Percentiles rank a stretch among this genome's conserved stretches.
Evolutionary conservation across 192 early-diverging fungal genomes (phyloP).

Genomic region (Mortierella hygrophila): DNA sequence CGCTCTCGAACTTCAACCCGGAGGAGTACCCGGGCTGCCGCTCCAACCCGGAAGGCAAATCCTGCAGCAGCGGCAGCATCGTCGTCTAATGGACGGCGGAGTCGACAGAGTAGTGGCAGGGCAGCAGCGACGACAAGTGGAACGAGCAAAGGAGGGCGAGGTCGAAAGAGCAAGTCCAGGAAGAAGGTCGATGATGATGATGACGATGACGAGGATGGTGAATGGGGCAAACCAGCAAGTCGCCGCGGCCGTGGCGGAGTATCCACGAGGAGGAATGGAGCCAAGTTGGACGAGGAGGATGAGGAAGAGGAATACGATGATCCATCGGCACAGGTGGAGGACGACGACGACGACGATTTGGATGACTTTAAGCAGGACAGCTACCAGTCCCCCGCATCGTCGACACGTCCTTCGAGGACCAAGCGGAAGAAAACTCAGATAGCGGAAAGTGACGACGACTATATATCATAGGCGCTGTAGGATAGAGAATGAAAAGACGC

Average conservation of each 20-base stretch:
- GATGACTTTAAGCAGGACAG: conserved; percentile 3
- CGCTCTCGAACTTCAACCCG: conserved; percentile 23
- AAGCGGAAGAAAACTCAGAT: conserved; percentile 47
- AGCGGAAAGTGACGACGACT: conserved; percentile 46
- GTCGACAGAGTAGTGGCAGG: conserved; percentile 10
- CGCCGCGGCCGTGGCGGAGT: conserved; percentile 12
- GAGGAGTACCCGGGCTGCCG: background rate
- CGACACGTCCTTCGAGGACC: conserved; percentile 20
- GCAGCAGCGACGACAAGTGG: background rate
- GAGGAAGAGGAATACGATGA: conserved; percentile 9
- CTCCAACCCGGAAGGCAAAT: conserved; percentile 14
- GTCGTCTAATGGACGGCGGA: conserved; percentile 17
- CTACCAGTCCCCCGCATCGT: background rate
- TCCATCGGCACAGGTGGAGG: background rate
- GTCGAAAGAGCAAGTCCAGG: conserved; percentile 16
- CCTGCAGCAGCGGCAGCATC: background rate
- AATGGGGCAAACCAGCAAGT: conserved; percentile 14
- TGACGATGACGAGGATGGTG: conserved; percentile 34
- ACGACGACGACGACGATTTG: conserved; percentile 9
- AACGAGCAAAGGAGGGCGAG: conserved; percentile 5
- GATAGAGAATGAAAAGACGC: background rate
- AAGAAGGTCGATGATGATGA: conserved; percentile 14
- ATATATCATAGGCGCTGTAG: conserved; percentile 12
- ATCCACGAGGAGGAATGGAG: conserved; percentile 15
- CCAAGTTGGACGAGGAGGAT: background rate